Evolutionary conservation across 2,329 filamentous ascomycete species (phyloP).

Genomic region (Ascochyta pisi): DNA sequence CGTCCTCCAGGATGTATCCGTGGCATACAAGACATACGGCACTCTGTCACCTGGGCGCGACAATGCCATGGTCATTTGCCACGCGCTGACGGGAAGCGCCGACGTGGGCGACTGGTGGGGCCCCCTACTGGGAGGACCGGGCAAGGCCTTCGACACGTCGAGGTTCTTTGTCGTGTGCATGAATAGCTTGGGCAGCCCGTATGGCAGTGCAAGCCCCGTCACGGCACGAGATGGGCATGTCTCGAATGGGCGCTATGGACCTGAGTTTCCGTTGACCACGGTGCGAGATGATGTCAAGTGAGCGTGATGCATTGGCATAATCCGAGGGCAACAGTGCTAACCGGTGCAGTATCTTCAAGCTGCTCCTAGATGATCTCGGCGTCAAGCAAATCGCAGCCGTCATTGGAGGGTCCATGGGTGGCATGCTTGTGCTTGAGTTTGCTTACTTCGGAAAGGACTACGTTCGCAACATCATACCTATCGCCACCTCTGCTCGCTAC

Average conservation of each 20-base stretch:
- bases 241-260: constrained; percentile 80
- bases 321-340: constrained; percentile 19
- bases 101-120: constrained; percentile 92
- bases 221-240: constrained; percentile 85
- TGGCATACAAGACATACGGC: constrained; percentile 70
- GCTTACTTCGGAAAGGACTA: constrained; percentile 89
- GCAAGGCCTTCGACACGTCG: constrained; percentile 80
- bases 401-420: constrained; percentile 83
- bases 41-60: constrained; percentile 62
- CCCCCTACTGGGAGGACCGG: constrained; percentile 77
- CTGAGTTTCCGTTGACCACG: constrained; percentile 94
- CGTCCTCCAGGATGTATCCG: constrained; percentile 74
- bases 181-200: constrained; percentile 85
- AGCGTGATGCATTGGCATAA: constrained; percentile 43
- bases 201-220: constrained; percentile 85
- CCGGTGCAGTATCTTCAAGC: constrained; percentile 70
- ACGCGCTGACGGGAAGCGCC: constrained; percentile 83
- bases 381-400: constrained; percentile 80
- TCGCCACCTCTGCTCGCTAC: constrained; percentile 83
- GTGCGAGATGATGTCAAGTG: constrained; percentile 95
- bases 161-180: constrained; percentile 87
- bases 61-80: constrained; percentile 75
- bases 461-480: constrained; percentile 79
- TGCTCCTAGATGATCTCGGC: constrained; percentile 80
- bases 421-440: constrained; percentile 91